Percentiles rank a stretch among this genome's conserved stretches.
These are phyloP conservation scores for Graphiopsis chlorocephala DNA, from an alignment of 2,329 filamentous ascomycete genomes.

Conservation along the genomic window DNA sequence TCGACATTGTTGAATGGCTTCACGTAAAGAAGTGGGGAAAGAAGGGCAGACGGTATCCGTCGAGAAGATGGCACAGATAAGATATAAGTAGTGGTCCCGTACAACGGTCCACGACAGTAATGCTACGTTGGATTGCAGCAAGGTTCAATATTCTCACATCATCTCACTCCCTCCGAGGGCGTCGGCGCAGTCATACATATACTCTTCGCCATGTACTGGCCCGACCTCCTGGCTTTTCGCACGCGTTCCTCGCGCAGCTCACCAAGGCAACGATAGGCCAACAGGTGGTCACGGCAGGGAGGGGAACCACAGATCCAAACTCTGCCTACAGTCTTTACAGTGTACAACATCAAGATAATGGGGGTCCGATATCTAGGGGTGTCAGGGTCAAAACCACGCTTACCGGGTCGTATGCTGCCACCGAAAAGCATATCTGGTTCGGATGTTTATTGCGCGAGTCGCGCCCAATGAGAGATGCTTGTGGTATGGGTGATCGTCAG, in stretches of 20 bases:
- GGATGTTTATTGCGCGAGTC: background rate
- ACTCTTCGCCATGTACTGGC: background rate
- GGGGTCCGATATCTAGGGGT: background rate
- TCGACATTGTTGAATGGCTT: background rate
- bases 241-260: background rate
- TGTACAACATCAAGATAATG: background rate
- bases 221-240: background rate
- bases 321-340: background rate
- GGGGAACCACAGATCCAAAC: background rate
- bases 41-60: background rate
- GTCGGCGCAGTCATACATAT: background rate
- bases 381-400: background rate
- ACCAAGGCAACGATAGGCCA: constrained; percentile 1
- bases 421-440: background rate
- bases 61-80: background rate
- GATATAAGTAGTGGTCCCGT: background rate
- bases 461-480: background rate
- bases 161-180: background rate
- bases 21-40: background rate
- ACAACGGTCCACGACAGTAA: background rate
- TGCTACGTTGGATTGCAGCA: background rate
- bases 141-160: constrained; percentile 10
- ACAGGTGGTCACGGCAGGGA: background rate
- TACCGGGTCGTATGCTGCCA: background rate
- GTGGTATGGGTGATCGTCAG: background rate